These are phyloP conservation scores for Rutstroemia sp. DNA, from an alignment of 2,329 filamentous ascomycete species.

Conservation along the genomic window DNA sequence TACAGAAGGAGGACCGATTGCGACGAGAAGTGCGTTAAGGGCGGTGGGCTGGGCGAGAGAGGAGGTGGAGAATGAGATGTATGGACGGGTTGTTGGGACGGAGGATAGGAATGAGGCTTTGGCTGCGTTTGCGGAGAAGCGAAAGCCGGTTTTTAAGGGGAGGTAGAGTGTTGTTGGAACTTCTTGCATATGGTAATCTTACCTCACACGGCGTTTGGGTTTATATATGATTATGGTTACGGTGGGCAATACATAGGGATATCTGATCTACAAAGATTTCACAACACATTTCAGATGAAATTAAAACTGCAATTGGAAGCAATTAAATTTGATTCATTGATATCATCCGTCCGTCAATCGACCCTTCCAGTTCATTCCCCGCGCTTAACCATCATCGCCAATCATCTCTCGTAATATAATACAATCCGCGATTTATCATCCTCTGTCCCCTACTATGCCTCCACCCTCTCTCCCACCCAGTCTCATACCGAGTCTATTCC, in stretches of 20 bases:
- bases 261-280: no score
- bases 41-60: slow-evolving; percentile 69
- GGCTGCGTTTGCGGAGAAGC: slow-evolving; percentile 73
- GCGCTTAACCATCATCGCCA: no score
- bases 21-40: slow-evolving; percentile 68
- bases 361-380: no score
- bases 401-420: no score
- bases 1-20: slow-evolving; percentile 82
- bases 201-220: not conserved
- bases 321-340: no score
- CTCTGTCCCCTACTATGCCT: not conserved
- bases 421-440: not conserved
- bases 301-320: no score
- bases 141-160: slow-evolving; percentile 61
- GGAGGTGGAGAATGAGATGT: slow-evolving; percentile 79
- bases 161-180: slow-evolving; percentile 11
- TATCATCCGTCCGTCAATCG: no score
- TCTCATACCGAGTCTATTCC: not conserved
- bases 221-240: not conserved
- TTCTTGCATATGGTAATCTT: not conserved
- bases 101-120: slow-evolving; percentile 86
- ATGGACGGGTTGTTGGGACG: slow-evolving; percentile 73
- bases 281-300: no score
- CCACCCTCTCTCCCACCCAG: not conserved
- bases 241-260: no score